Percentiles rank a stretch among this genome's conserved stretches.
Evolutionary conservation across 805 yeast genomes (phyloP).

Genomic region (Spathaspora passalidarum): DNA sequence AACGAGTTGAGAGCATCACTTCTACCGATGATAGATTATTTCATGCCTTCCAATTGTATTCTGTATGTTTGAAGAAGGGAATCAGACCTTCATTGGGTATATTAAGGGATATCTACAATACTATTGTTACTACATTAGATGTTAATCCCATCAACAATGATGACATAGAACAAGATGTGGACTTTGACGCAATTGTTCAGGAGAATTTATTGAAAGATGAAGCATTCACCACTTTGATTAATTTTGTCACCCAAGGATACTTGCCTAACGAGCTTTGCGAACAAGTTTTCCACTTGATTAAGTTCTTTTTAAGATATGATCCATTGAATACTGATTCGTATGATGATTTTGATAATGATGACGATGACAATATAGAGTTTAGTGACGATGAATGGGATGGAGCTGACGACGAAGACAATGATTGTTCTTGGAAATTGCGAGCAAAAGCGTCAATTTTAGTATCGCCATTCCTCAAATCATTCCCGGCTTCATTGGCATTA

Average conservation of each 20-base stretch:
- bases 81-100: conserved; percentile 3
- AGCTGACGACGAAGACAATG: conserved; percentile 40
- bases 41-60: conserved; percentile 13
- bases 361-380: conserved; percentile 35
- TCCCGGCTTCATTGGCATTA: conserved; percentile 24
- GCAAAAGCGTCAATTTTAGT: conserved; percentile 46
- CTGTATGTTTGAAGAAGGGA: conserved; percentile 12
- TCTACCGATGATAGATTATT: conserved; percentile 3
- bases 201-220: conserved; percentile 51
- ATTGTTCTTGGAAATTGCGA: conserved; percentile 59
- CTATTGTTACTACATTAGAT: conserved; percentile 19
- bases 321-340: conserved; percentile 33
- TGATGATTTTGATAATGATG: conserved; percentile 29
- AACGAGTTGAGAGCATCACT: not conserved
- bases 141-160: conserved; percentile 14
- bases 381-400: conserved; percentile 41
- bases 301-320: conserved; percentile 26
- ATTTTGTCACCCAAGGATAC: conserved; percentile 17
- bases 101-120: conserved; percentile 14
- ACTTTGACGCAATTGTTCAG: conserved; percentile 41
- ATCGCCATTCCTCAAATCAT: conserved; percentile 25
- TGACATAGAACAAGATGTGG: conserved; percentile 30
- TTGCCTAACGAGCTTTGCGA: conserved; percentile 7
- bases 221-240: conserved; percentile 42
- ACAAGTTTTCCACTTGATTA: conserved; percentile 16